phyloP scores from a whole-genome alignment of 1,284 basidiomycete genomes.

The Ganoderma meredithae region DNA sequence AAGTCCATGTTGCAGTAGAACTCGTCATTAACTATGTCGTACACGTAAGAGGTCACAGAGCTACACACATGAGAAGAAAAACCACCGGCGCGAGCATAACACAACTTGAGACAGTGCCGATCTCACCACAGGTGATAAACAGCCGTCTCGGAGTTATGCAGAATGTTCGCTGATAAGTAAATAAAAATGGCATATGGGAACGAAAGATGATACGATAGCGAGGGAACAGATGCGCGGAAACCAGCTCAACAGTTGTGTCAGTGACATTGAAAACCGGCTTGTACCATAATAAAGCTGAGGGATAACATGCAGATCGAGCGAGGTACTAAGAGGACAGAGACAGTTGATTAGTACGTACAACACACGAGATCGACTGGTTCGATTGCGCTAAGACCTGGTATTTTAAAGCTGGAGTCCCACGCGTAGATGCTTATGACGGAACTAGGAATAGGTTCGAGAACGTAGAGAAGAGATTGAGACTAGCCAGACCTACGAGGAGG shows the following conservation, averaged over 20 bases:
- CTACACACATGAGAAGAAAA: not conserved
- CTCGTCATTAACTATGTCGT: not conserved
- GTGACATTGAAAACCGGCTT: not conserved
- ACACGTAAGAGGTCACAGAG: not conserved
- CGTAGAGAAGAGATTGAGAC: not conserved
- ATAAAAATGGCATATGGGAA: conserved; percentile 18
- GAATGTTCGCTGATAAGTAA: conserved; percentile 11
- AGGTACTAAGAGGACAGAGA: not conserved
- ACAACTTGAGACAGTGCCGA: not conserved
- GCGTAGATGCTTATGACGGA: not conserved
- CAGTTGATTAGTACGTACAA: conserved; percentile 12
- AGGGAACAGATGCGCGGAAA: not conserved
- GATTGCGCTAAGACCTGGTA: conserved; percentile 2
- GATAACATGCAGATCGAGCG: not conserved
- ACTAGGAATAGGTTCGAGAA: not conserved
- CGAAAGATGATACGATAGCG: conserved; percentile 6
- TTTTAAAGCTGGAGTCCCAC: not conserved
- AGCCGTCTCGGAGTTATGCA: conserved; percentile 2
- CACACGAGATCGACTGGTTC: not conserved
- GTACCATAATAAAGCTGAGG: not conserved
- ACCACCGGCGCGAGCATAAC: not conserved
- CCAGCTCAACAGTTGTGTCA: not conserved
- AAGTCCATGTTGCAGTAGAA: not conserved
- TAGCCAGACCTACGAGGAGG: conserved; percentile 30
- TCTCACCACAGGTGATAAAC: not conserved